Conservation (phyloP, 139 green algal species). For the Chlorella sp. region DNA sequence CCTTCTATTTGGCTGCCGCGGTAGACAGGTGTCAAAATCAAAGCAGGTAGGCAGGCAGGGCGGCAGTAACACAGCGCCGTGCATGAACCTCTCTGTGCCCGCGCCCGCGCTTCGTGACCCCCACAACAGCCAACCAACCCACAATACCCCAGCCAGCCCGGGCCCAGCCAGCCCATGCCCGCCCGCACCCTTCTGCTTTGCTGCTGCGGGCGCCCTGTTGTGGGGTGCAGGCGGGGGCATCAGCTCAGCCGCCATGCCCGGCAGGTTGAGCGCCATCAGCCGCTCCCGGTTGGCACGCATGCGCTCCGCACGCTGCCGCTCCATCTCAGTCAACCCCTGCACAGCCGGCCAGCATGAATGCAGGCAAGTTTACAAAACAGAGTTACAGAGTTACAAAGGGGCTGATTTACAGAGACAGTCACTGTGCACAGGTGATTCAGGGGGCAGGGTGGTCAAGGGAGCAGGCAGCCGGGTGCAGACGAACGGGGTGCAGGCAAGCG, state of each 20-base stretch:
- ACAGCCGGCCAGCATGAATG: background rate
- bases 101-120: background rate
- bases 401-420: background rate
- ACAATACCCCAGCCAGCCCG: background rate
- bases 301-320: slow-evolving; percentile 47
- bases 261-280: slow-evolving; percentile 51
- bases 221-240: background rate
- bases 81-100: too few relatives aligned
- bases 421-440: background rate
- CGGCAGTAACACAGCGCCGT: too few relatives aligned
- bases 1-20: too few relatives aligned
- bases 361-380: background rate
- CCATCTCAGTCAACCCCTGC: slow-evolving; percentile 46
- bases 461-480: background rate
- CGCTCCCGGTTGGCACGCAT: slow-evolving; percentile 58
- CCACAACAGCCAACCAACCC: background rate
- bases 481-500: too few relatives aligned
- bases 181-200: slow-evolving; percentile 12
- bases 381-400: too few relatives aligned
- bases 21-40: too few relatives aligned
- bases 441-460: background rate
- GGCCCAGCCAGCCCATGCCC: background rate
- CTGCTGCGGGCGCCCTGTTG: background rate
- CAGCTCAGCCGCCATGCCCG: slow-evolving; percentile 38
- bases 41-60: background rate